Percentiles rank a stretch among this genome's conserved stretches.
These are phyloP conservation scores for Maudiozyma barnettii DNA, from an alignment of 805 yeast genomes.

Conservation along the genomic window DNA sequence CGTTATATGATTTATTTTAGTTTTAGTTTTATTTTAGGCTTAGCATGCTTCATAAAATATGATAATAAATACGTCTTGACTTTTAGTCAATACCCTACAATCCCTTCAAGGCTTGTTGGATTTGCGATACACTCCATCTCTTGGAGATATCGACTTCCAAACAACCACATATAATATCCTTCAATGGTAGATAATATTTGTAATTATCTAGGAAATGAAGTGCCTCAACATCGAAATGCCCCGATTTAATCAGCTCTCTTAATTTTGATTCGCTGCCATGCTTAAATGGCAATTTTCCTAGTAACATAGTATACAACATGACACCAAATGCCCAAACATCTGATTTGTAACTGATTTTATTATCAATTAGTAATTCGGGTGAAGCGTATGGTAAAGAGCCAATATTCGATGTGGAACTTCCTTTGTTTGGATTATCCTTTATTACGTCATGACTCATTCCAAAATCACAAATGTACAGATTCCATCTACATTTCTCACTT, in stretches of 20 bases:
- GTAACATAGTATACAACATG: conserved; percentile 57
- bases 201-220: conserved; percentile 33
- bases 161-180: conserved; percentile 41
- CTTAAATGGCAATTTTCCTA: conserved; percentile 71
- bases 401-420: conserved; percentile 31
- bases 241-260: conserved; percentile 60
- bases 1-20: too few species aligned
- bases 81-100: not conserved
- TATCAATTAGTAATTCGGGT: conserved; percentile 55
- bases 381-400: conserved; percentile 92
- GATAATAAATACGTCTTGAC: not conserved
- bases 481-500: conserved; percentile 19
- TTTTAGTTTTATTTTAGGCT: too few species aligned
- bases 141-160: conserved; percentile 41
- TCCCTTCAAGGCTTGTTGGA: conserved; percentile 10
- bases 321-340: conserved; percentile 94
- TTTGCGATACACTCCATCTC: conserved; percentile 41
- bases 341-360: conserved; percentile 44
- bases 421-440: not conserved
- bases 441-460: conserved; percentile 55
- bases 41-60: too few species aligned
- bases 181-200: conserved; percentile 12
- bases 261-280: conserved; percentile 78
- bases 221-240: conserved; percentile 44
- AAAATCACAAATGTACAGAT: conserved; percentile 69